These are phyloP conservation scores for Auricularia sp. DNA, from an alignment of 768 basidiomycete genomes.

Conservation along the genomic window DNA sequence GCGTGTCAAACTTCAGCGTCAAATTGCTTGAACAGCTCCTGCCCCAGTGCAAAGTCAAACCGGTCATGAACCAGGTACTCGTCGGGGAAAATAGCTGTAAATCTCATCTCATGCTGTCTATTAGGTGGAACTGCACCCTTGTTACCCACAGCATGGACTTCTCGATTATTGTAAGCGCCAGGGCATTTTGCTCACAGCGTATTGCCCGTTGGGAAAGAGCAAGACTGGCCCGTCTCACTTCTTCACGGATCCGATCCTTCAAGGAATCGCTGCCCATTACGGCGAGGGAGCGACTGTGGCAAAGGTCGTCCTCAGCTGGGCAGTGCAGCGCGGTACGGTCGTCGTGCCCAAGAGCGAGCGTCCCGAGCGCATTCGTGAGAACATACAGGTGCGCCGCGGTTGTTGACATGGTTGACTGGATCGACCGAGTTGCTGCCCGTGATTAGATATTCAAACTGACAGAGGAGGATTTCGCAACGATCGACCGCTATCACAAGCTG, in stretches of 20 bases:
- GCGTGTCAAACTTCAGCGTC: constrained; percentile 52
- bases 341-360: constrained; percentile 14
- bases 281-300: constrained; percentile 28
- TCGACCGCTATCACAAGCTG: constrained; percentile 11
- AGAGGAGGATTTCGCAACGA: constrained; percentile 7
- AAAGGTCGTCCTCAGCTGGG: constrained; percentile 14
- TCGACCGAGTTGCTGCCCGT: no score
- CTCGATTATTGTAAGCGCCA: constrained; percentile 44
- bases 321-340: constrained; percentile 14
- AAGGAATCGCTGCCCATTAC: constrained; percentile 29
- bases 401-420: background rate
- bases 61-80: constrained; percentile 63
- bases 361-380: constrained; percentile 3
- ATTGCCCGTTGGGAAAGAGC: constrained; percentile 29
- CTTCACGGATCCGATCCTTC: constrained; percentile 26
- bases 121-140: constrained; percentile 52
- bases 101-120: background rate
- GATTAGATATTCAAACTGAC: constrained; percentile 13
- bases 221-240: constrained; percentile 16
- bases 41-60: constrained; percentile 35
- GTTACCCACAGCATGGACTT: constrained; percentile 52
- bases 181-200: constrained; percentile 59
- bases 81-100: constrained; percentile 7
- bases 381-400: constrained; percentile 10
- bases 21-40: constrained; percentile 34